A percentile compares a stretch with the other conserved stretches of the same genome.
Conservation (phyloP, 352 stramenopile genomes). For the Globisporangium radiosum region DNA sequence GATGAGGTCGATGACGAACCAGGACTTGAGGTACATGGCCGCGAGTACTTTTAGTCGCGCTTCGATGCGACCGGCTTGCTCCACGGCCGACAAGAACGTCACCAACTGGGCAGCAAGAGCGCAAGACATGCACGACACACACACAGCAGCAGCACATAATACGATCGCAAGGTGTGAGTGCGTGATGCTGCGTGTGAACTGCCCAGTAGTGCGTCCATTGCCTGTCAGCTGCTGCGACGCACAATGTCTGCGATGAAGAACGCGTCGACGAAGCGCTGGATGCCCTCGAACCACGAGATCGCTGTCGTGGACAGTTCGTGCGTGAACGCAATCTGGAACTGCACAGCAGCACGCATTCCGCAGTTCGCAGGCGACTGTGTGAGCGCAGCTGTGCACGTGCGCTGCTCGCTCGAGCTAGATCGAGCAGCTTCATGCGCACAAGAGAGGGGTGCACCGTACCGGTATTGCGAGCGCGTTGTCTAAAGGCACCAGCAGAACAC, state of each 20-base stretch:
- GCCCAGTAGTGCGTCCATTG: neutral
- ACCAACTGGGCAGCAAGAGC: slow-evolving; percentile 24
- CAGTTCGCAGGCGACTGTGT: too few relatives aligned
- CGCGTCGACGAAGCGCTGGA: slow-evolving; percentile 51
- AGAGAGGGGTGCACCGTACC: slow-evolving; percentile 9
- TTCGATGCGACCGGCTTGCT: slow-evolving; percentile 54
- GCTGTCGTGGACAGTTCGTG: slow-evolving; percentile 13
- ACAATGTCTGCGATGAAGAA: slow-evolving; percentile 79
- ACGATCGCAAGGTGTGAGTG: too few relatives aligned
- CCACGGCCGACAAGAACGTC: slow-evolving; percentile 70
- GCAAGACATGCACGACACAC: neutral
- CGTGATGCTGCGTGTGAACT: too few relatives aligned
- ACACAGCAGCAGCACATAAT: neutral
- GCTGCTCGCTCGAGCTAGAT: too few relatives aligned
- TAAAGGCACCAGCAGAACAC: slow-evolving; percentile 8
- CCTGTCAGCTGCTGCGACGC: slow-evolving; percentile 5
- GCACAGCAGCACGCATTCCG: neutral
- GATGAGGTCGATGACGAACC: slow-evolving; percentile 74
- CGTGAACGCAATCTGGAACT: slow-evolving; percentile 73
- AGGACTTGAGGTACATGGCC: slow-evolving; percentile 53
- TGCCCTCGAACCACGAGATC: slow-evolving; percentile 28
- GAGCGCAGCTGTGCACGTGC: neutral
- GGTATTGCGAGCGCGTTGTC: slow-evolving; percentile 76
- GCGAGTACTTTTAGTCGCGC: slow-evolving; percentile 36
- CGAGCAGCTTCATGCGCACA: too few relatives aligned